phyloP scores from a whole-genome alignment of 768 basidiomycete species.

The Imleria badia region DNA sequence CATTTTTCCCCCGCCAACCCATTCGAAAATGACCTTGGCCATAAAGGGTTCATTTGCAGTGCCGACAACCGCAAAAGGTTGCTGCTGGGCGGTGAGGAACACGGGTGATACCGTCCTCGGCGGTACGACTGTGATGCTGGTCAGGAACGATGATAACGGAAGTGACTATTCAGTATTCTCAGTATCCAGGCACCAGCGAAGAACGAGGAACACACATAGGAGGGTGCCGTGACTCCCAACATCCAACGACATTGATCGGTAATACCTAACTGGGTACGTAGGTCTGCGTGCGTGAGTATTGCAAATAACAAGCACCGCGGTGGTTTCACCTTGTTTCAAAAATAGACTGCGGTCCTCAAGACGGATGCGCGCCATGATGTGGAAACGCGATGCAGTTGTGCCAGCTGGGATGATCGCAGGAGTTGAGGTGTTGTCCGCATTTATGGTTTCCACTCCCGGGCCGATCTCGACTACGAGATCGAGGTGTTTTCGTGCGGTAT shows the following conservation, averaged over 20 bases:
- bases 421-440: neutral
- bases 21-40: slow-evolving; percentile 40
- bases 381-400: slow-evolving; percentile 40
- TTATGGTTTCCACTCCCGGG: neutral
- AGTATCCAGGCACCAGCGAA: neutral
- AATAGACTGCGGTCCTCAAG: slow-evolving; percentile 46
- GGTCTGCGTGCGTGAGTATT: slow-evolving; percentile 30
- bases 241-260: slow-evolving; percentile 49
- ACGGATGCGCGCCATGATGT: slow-evolving; percentile 43
- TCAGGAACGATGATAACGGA: slow-evolving; percentile 33
- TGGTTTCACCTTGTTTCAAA: slow-evolving; percentile 38
- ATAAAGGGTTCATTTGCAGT: slow-evolving; percentile 47
- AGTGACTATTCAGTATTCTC: slow-evolving; percentile 22
- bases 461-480: slow-evolving; percentile 28
- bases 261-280: slow-evolving; percentile 24
- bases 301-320: neutral
- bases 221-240: slow-evolving; percentile 43
- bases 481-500: slow-evolving; percentile 37
- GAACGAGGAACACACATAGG: slow-evolving; percentile 40
- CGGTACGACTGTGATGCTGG: slow-evolving; percentile 38
- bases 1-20: slow-evolving; percentile 43
- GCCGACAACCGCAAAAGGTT: slow-evolving; percentile 42
- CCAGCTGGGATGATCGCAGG: slow-evolving; percentile 11
- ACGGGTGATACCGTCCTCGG: slow-evolving; percentile 32
- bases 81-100: slow-evolving; percentile 34